phyloP scores from a whole-genome alignment of 805 yeast species.

The Starmerella tilneyi region DNA sequence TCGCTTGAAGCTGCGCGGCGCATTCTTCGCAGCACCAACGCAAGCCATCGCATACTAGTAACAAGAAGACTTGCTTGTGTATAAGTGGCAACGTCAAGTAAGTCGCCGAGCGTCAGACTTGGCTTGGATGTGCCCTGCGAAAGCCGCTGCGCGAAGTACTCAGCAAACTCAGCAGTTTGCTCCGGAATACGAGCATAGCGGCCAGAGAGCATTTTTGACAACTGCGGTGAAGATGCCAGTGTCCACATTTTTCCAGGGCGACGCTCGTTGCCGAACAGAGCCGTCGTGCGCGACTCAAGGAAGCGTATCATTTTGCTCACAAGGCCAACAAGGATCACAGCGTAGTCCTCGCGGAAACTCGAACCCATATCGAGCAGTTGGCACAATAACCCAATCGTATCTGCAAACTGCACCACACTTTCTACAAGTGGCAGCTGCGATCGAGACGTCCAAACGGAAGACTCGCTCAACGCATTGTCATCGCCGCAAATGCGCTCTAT shows the following conservation, averaged over 20 bases:
- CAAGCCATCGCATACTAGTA: constrained; percentile 46
- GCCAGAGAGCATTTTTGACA: not conserved
- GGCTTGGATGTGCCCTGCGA: constrained; percentile 12
- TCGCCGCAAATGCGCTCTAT: constrained; percentile 42
- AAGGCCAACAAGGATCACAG: constrained; percentile 29
- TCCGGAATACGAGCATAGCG: constrained; percentile 6
- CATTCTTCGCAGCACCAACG: constrained; percentile 50
- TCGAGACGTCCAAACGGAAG: constrained; percentile 24
- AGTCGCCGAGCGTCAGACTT: constrained; percentile 38
- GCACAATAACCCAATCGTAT: constrained; percentile 41
- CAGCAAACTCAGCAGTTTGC: constrained; percentile 21
- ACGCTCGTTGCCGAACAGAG: constrained; percentile 1
- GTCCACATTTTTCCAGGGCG: not conserved
- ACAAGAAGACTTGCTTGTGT: constrained; percentile 44
- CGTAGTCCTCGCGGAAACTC: constrained; percentile 48
- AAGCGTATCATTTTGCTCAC: constrained; percentile 20
- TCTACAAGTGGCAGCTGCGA: constrained; percentile 31
- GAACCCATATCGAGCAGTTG: constrained; percentile 50
- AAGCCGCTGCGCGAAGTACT: constrained; percentile 22
- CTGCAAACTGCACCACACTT: constrained; percentile 40
- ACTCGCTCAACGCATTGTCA: constrained; percentile 34
- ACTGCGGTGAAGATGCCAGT: not conserved
- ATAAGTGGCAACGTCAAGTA: constrained; percentile 45
- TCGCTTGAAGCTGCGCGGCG: constrained; percentile 18
- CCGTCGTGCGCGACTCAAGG: constrained; percentile 5